A percentile compares a stretch with the other conserved stretches of the same genome.
Conservation (phyloP, 352 stramenopile genomes). For the Hyaloperonospora arabidopsidis region DNA sequence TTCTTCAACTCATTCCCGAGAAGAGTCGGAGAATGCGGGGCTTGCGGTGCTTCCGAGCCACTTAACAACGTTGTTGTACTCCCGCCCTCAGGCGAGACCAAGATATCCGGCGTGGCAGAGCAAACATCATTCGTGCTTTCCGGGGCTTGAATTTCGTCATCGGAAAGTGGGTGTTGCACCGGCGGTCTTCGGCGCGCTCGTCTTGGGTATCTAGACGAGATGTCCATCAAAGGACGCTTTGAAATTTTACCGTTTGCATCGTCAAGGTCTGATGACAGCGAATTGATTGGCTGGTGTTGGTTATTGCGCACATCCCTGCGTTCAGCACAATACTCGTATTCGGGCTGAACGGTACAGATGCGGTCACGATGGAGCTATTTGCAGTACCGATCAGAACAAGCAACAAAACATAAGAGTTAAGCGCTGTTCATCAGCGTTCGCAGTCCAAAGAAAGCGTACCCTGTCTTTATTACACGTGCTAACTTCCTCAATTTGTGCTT, state of each 20-base stretch:
- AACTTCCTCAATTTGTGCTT: conserved; percentile 87
- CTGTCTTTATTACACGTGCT: conserved; percentile 79
- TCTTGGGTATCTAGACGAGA: conserved; percentile 25
- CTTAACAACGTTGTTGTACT: conserved; percentile 1
- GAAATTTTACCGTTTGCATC: conserved; percentile 40
- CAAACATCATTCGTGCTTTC: conserved; percentile 13
- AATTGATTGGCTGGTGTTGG: conserved; percentile 22
- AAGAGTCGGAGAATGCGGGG: conserved; percentile 12
- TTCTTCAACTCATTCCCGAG: conserved; percentile 50
- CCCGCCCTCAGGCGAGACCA: conserved; percentile 3
- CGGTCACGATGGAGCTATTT: conserved; percentile 56
- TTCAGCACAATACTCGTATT: conserved; percentile 43
- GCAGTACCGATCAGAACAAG: neutral
- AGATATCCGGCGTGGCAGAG: conserved; percentile 13
- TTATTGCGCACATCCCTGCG: conserved; percentile 24
- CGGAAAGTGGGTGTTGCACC: conserved; percentile 16
- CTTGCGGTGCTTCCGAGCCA: conserved; percentile 10
- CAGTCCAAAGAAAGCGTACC: conserved; percentile 22
- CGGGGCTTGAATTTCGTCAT: conserved; percentile 14
- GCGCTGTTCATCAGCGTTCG: neutral
- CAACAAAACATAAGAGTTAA: conserved; percentile 1
- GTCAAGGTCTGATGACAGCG: conserved; percentile 23
- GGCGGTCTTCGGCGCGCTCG: conserved; percentile 31
- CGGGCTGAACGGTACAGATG: conserved; percentile 51
- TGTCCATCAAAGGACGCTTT: conserved; percentile 32